Evolutionary conservation across 495 filamentous ascomycete species (phyloP).

Genomic region (Cryomyces minteri): DNA sequence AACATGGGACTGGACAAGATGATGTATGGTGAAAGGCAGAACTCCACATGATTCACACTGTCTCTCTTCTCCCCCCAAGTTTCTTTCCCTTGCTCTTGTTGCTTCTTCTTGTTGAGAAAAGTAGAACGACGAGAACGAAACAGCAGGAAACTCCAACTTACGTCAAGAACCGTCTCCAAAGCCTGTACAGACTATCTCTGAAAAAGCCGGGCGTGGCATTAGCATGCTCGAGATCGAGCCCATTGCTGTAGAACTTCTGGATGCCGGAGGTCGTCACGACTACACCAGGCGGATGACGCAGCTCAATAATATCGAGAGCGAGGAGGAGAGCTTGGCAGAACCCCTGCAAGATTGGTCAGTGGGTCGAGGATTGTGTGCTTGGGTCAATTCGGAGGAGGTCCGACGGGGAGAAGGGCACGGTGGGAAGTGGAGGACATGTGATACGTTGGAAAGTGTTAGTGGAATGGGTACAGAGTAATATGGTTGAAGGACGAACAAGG

Average conservation of each 20-base stretch:
- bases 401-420: background rate
- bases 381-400: background rate
- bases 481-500: too few relatives aligned
- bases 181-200: constrained; percentile 32
- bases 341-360: constrained; percentile 3
- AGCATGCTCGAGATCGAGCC: constrained; percentile 47
- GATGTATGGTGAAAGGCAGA: too few relatives aligned
- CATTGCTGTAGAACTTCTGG: constrained; percentile 68
- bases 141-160: too few relatives aligned
- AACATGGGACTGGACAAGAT: constrained; percentile 13
- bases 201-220: constrained; percentile 31
- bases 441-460: too few relatives aligned
- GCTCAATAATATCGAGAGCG: constrained; percentile 56
- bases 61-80: too few relatives aligned
- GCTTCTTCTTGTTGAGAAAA: too few relatives aligned
- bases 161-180: constrained; percentile 44
- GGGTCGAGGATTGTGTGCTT: background rate
- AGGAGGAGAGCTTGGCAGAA: constrained; percentile 47
- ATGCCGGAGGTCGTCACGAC: constrained; percentile 57
- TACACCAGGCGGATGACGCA: constrained; percentile 45
- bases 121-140: too few relatives aligned
- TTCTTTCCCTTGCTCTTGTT: too few relatives aligned
- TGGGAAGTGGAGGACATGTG: background rate
- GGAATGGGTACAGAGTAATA: too few relatives aligned
- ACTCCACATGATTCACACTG: too few relatives aligned